A percentile compares a stretch with the other conserved stretches of the same genome.
phyloP scores from a whole-genome alignment of 148 eudicot species.

The Rhododendron kiyosumense region DNA sequence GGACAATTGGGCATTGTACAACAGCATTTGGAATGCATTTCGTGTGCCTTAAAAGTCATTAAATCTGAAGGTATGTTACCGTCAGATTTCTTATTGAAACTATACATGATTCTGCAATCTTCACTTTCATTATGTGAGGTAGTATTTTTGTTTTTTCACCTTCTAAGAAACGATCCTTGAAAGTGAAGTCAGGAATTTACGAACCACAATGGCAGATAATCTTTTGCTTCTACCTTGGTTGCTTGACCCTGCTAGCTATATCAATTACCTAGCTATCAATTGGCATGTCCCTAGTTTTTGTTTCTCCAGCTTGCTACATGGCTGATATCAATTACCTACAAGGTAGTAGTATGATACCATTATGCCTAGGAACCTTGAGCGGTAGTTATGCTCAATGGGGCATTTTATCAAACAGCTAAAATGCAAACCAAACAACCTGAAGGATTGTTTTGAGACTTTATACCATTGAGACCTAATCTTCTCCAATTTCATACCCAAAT shows the following conservation, averaged over 20 bases:
- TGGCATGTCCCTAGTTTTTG: too few species aligned
- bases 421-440: too few species aligned
- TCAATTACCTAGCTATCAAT: not conserved
- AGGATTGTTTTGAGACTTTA: too few species aligned
- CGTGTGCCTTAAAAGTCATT: slow-evolving; percentile 40
- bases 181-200: not conserved
- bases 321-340: too few species aligned
- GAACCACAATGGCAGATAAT: not conserved
- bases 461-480: too few species aligned
- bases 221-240: not conserved
- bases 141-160: not conserved
- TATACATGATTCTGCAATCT: not conserved
- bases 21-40: slow-evolving; percentile 67
- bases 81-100: not conserved
- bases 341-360: too few species aligned
- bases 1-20: slow-evolving; percentile 63
- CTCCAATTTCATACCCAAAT: too few species aligned
- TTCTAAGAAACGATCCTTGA: not conserved
- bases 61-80: slow-evolving; percentile 41
- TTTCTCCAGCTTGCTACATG: too few species aligned
- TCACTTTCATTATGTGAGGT: not conserved
- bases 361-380: too few species aligned
- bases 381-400: too few species aligned
- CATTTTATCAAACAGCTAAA: too few species aligned
- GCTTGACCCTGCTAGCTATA: not conserved